A percentile compares a stretch with the other conserved stretches of the same genome.
These are phyloP conservation scores for Spiraea crenata DNA, from an alignment of 331 rosid species.

Conservation along the genomic window DNA sequence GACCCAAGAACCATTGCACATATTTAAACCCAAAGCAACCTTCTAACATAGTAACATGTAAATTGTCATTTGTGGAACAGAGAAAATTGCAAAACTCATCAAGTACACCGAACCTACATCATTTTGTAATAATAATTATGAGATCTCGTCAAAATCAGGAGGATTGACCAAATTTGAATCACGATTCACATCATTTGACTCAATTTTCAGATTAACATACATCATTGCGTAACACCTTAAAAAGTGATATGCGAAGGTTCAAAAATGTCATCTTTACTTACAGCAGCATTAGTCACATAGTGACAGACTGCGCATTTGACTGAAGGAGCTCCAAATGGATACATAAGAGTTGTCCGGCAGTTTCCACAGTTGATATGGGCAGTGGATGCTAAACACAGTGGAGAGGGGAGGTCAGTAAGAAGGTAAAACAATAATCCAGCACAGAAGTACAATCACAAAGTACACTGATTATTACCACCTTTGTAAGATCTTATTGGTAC, in stretches of 20 bases:
- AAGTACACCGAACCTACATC: no score
- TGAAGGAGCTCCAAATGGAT: constrained; percentile 95
- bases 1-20: no score
- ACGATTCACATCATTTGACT: no score
- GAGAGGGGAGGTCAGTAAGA: constrained; percentile 17
- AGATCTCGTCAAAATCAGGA: no score
- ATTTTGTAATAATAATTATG: no score
- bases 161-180: no score
- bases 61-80: no score
- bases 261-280: constrained; percentile 44
- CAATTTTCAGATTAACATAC: neutral
- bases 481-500: neutral
- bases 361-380: constrained; percentile 89
- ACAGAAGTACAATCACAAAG: neutral
- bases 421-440: neutral
- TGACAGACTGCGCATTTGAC: constrained; percentile 91
- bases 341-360: constrained; percentile 90
- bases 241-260: neutral
- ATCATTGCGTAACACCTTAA: neutral
- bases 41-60: no score
- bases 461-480: neutral
- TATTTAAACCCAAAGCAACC: no score
- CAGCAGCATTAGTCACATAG: constrained; percentile 63
- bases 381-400: constrained; percentile 42
- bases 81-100: no score